Conservation (phyloP, 345 rosid genomes). For the Aquilaria yunnanensis region DNA sequence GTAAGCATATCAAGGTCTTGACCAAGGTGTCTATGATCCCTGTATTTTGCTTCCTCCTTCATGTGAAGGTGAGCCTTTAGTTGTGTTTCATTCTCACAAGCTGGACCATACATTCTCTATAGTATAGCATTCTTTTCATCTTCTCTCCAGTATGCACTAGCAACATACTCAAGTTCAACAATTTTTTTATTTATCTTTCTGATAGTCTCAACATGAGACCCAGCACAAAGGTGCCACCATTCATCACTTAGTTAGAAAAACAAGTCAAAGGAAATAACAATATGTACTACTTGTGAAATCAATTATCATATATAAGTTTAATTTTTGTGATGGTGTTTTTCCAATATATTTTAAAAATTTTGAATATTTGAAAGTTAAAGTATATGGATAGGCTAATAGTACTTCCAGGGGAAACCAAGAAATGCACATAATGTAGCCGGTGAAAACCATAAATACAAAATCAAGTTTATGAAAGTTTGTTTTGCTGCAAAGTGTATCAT, state of each 20-base stretch:
- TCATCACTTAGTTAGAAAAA: conserved; percentile 51
- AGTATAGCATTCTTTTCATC: conserved; percentile 88
- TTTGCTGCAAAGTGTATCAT: no score
- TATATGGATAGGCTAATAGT: no score
- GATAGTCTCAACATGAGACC: conserved; percentile 89
- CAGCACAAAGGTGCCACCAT: conserved; percentile 99
- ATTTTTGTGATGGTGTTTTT: no score
- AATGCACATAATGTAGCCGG: no score
- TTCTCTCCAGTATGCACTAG: conserved; percentile 99
- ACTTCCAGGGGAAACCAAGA: no score
- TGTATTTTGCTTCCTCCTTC: conserved; percentile 91
- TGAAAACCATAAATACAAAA: no score
- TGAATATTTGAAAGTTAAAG: no score
- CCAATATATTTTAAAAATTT: no score
- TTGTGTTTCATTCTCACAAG: conserved; percentile 93
- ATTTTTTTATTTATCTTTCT: conserved; percentile 73
- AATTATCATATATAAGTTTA: no score
- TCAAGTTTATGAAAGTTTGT: no score
- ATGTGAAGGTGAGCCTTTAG: conserved; percentile 79
- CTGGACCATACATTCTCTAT: conserved; percentile 96
- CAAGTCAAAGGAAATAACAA: background rate
- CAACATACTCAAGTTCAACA: conserved; percentile 89
- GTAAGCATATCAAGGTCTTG: conserved; percentile 96
- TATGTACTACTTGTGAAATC: background rate
- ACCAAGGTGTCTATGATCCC: conserved; percentile 92